Evolutionary conservation across 352 stramenopile species (phyloP), one percentile per base, ranked within the genome.

Genomic region (Pythium vanterpoolii): DNA sequence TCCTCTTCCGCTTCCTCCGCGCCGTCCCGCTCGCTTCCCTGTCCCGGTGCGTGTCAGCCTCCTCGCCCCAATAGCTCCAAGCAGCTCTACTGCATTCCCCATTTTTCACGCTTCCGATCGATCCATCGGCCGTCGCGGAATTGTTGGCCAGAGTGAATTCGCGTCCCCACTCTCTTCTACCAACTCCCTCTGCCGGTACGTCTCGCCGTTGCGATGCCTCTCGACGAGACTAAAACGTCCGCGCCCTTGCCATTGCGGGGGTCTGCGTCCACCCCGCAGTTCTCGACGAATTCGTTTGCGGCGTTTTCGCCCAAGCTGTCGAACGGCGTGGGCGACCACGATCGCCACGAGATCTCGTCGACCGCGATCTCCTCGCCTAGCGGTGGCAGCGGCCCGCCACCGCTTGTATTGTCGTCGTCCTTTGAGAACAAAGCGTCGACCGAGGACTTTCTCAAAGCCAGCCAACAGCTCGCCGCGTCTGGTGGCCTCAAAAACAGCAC

Each of bases 401-500:
- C 40, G 7, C 44, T 54, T 42, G 14, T 33, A 48, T 48, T 58
- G 34, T 72, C 57, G 4, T 62, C 46, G 14, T 60, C 56, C 5
- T 61, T 73, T 53, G 69, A 67, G 54, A 60, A 36, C 19, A 62
- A 63, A 24, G 30, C 56, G 24, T 61, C 56, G 4, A 23, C 50
- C 23, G 63, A 65, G 47, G n/a, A 60, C 30, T 56, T 61, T 45
- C 26, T 57, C 68, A 53, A 64, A 45, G 16, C 42, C 40, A 34
- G 48, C 64, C 43, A 57, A 10, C 44, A 40, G 42, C 4, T 26
- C 55, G 24, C 47, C 11, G 40, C 48, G 13, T 38, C 66, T 16
- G 56, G 46, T 8, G 39, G 58, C 1, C 60, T 73, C 49, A 85
- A 80, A 49, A 88, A 84, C 69, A 90, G 78, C 66, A 62, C 78